phyloP scores from a whole-genome alignment of 2,329 filamentous ascomycete genomes.

The Fonsecaea erecta region DNA sequence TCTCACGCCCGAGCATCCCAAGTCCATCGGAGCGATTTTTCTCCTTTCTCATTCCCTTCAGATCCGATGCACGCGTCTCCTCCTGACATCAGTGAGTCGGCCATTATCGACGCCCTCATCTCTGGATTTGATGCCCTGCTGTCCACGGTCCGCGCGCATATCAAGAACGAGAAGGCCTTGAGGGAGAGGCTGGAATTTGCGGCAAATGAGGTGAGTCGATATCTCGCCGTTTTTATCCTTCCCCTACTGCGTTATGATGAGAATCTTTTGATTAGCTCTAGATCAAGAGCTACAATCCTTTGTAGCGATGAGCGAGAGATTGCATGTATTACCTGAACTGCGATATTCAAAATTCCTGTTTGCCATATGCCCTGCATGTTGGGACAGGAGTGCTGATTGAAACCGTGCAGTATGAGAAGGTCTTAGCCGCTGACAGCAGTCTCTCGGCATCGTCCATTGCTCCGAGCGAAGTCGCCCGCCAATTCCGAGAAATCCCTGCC shows the following conservation, averaged over 20 bases:
- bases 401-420: conserved; percentile 43
- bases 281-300: conserved; percentile 69
- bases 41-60: neutral
- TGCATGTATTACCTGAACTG: conserved; percentile 59
- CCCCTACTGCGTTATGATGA: conserved; percentile 40
- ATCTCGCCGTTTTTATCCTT: neutral
- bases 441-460: conserved; percentile 20
- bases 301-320: conserved; percentile 67
- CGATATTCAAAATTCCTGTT: conserved; percentile 37
- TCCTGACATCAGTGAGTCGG: conserved; percentile 17
- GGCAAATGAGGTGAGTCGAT: conserved; percentile 32
- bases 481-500: conserved; percentile 47
- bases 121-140: conserved; percentile 27
- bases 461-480: conserved; percentile 23
- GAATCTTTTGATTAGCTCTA: conserved; percentile 72
- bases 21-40: neutral
- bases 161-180: conserved; percentile 25
- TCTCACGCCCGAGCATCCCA: neutral
- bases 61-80: conserved; percentile 23
- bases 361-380: conserved; percentile 27
- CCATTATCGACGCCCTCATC: conserved; percentile 24
- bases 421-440: conserved; percentile 39
- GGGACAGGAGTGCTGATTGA: conserved; percentile 39
- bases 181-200: conserved; percentile 28
- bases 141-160: conserved; percentile 14